A percentile compares a stretch with the other conserved stretches of the same genome.
Conservation (phyloP, 495 filamentous ascomycete genomes). For the Endocarpon pusillum region DNA sequence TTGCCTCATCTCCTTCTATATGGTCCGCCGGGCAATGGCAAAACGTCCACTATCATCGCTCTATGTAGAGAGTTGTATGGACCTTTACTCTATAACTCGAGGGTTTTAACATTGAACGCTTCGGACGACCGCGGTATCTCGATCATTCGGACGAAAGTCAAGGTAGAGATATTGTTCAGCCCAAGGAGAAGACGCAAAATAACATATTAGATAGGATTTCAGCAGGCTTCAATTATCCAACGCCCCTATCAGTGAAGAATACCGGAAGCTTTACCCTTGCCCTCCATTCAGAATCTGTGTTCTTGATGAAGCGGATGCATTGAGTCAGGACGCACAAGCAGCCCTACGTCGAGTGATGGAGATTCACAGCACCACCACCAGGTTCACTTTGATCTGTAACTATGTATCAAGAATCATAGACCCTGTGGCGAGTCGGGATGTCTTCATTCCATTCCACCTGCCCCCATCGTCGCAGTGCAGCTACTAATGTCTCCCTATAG, state of each 20-base stretch:
- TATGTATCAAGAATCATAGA: constrained; percentile 98
- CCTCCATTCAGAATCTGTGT: constrained; percentile 98
- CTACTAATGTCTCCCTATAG: too few relatives aligned
- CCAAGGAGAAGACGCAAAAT: too few relatives aligned
- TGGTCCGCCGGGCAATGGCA: constrained; percentile 90
- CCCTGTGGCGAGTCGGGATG: constrained; percentile 70
- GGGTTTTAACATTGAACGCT: constrained; percentile 94
- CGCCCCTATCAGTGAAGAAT: constrained; percentile 46
- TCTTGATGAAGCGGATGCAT: constrained; percentile 91
- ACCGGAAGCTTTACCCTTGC: constrained; percentile 67
- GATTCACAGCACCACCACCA: constrained; percentile 86
- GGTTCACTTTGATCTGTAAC: constrained; percentile 96
- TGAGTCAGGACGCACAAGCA: constrained; percentile 96
- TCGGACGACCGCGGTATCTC: constrained; percentile 97
- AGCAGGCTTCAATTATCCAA: constrained; percentile 86
- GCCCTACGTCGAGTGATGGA: constrained; percentile 93
- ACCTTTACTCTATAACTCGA: constrained; percentile 79
- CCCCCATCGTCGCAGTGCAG: too few relatives aligned
- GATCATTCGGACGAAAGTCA: constrained; percentile 96
- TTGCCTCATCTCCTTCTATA: constrained; percentile 99
- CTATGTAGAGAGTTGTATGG: constrained; percentile 97
- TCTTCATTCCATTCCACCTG: too few relatives aligned
- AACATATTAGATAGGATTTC: too few relatives aligned
- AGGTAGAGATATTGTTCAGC: too few relatives aligned
- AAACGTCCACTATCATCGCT: constrained; percentile 94